These are phyloP conservation scores for Suillus plorans DNA, from an alignment of 768 basidiomycete species.

Conservation along the genomic window DNA sequence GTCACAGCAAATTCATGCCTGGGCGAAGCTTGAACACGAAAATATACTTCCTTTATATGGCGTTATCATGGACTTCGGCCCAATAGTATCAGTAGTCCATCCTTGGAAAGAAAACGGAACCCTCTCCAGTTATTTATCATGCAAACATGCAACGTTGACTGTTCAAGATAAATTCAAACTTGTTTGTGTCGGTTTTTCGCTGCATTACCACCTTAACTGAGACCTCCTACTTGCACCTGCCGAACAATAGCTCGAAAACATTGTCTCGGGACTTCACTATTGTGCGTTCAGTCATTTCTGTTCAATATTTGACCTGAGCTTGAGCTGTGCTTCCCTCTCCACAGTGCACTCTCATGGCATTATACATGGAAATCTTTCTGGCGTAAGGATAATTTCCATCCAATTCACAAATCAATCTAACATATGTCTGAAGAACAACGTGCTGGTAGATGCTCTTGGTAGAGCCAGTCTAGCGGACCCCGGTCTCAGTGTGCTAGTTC, in stretches of 20 bases:
- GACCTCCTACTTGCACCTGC: background rate
- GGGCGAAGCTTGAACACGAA: slow-evolving; percentile 19
- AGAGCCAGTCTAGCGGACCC: slow-evolving; percentile 43
- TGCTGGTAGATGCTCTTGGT: slow-evolving; percentile 2
- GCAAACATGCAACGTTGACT: slow-evolving; percentile 11
- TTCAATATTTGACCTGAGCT: background rate
- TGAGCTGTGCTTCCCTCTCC: background rate
- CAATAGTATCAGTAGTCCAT: slow-evolving; percentile 19
- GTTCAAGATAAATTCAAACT: slow-evolving; percentile 21
- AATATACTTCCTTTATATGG: slow-evolving; percentile 23
- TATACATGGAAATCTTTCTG: background rate
- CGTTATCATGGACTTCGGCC: slow-evolving; percentile 20
- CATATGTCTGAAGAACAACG: background rate
- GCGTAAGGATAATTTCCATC: background rate
- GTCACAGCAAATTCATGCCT: slow-evolving; percentile 21
- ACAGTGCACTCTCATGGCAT: slow-evolving; percentile 2
- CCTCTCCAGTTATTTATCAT: slow-evolving; percentile 14
- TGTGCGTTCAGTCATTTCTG: background rate
- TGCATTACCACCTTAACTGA: background rate
- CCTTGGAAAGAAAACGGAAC: slow-evolving; percentile 22
- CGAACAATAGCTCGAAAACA: background rate
- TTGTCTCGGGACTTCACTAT: slow-evolving; percentile 5
- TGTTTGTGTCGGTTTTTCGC: slow-evolving; percentile 3
- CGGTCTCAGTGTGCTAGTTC: slow-evolving; percentile 39
- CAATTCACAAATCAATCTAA: background rate